Conservation (phyloP, 2,329 filamentous ascomycete genomes). For the Onygenales sp. region DNA sequence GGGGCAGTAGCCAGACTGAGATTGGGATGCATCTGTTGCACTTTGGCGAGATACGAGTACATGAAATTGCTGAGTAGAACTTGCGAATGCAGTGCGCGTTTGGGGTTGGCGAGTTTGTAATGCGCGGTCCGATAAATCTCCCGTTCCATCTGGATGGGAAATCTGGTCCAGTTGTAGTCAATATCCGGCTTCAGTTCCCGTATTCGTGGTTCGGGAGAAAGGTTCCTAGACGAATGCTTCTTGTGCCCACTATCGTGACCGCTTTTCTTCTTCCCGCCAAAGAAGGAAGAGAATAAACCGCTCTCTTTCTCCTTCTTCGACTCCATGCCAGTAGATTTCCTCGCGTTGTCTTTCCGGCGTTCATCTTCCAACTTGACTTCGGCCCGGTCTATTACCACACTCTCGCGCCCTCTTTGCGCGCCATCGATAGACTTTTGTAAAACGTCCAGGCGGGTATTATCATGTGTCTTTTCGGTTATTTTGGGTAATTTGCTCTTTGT, state of each 20-base stretch:
- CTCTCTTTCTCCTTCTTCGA: slow-evolving; percentile 79
- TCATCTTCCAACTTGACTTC: slow-evolving; percentile 58
- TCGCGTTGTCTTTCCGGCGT: slow-evolving; percentile 73
- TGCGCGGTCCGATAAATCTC: slow-evolving; percentile 98
- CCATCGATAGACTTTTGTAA: slow-evolving; percentile 79
- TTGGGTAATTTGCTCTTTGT: slow-evolving; percentile 52
- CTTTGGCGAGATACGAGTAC: slow-evolving; percentile 98
- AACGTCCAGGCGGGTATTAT: slow-evolving; percentile 75
- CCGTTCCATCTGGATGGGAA: slow-evolving; percentile 88
- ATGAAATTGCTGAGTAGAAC: slow-evolving; percentile 98
- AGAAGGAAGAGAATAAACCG: slow-evolving; percentile 85
- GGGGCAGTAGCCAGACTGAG: slow-evolving; percentile 77
- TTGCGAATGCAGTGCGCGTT: slow-evolving; percentile 83
- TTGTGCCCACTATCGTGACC: slow-evolving; percentile 59
- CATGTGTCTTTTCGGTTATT: slow-evolving; percentile 50
- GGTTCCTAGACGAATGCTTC: slow-evolving; percentile 61
- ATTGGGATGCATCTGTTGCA: slow-evolving; percentile 96
- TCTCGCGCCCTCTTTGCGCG: slow-evolving; percentile 52
- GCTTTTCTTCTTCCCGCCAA: slow-evolving; percentile 84
- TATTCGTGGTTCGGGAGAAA: slow-evolving; percentile 72
- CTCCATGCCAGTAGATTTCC: slow-evolving; percentile 59
- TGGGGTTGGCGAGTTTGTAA: slow-evolving; percentile 96
- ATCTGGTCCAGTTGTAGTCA: slow-evolving; percentile 93
- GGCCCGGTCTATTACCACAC: slow-evolving; percentile 72
- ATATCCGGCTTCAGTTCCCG: slow-evolving; percentile 72